These are phyloP conservation scores for Naganishia antarctica DNA, from an alignment of 768 basidiomycete species.

Conservation along the genomic window DNA sequence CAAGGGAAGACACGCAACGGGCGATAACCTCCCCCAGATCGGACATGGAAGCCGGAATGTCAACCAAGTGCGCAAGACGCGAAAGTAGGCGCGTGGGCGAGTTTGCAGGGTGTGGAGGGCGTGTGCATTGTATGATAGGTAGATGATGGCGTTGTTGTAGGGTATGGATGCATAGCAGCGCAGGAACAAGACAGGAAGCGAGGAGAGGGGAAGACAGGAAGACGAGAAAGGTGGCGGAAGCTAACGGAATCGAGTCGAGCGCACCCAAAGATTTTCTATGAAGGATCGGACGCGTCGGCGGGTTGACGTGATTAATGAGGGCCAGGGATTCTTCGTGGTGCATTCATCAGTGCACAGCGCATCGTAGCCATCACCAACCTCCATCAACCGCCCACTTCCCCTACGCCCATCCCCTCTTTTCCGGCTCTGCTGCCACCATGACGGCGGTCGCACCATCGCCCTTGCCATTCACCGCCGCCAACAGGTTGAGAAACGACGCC, in stretches of 20 bases:
- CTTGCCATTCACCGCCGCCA: background rate
- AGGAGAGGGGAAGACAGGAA: background rate
- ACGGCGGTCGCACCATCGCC: conserved; percentile 18
- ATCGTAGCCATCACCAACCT: too few species aligned
- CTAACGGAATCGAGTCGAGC: background rate
- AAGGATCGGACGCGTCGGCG: background rate
- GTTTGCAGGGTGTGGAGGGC: background rate
- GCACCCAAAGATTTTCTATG: conserved; percentile 1
- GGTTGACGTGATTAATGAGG: too few species aligned
- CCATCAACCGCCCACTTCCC: background rate
- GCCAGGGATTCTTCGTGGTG: too few species aligned
- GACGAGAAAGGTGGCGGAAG: background rate
- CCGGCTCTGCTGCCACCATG: conserved; percentile 23
- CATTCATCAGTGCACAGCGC: too few species aligned
- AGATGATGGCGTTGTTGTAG: too few species aligned
- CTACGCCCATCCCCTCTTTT: conserved; percentile 1
- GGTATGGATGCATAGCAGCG: too few species aligned
- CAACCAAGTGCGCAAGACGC: conserved; percentile 65
- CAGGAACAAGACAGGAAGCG: background rate
- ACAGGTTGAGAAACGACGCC: background rate
- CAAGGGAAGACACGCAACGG: conserved; percentile 61
- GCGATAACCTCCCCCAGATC: conserved; percentile 70
- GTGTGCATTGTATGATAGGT: too few species aligned
- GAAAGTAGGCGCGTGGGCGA: conserved; percentile 24
- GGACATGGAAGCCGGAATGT: conserved; percentile 86